A percentile compares a stretch with the other conserved stretches of the same genome.
phyloP scores from a whole-genome alignment of 345 rosid species.

The Rhodamnia rubescens region DNA sequence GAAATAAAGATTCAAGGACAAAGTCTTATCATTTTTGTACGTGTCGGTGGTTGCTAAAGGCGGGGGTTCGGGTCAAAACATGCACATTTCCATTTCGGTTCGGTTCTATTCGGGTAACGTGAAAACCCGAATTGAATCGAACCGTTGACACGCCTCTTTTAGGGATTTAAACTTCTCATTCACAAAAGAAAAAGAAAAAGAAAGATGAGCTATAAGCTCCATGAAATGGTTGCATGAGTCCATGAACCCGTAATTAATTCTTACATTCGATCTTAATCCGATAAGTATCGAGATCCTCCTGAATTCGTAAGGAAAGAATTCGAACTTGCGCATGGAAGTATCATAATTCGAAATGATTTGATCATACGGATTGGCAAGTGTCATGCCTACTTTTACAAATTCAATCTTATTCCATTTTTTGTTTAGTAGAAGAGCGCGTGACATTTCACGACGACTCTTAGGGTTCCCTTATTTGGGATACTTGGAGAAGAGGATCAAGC shows the following conservation, averaged over 20 bases:
- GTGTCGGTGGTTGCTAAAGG: not conserved
- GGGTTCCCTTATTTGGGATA: too few relatives aligned
- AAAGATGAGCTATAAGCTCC: not conserved
- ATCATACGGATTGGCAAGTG: too few relatives aligned
- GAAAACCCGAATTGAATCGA: too few relatives aligned
- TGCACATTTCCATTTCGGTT: too few relatives aligned
- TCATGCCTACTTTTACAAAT: not conserved
- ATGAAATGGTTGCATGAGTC: too few relatives aligned
- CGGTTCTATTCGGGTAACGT: too few relatives aligned
- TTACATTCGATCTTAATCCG: too few relatives aligned
- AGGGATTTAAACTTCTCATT: not conserved
- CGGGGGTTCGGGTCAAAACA: not conserved
- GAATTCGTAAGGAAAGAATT: not conserved
- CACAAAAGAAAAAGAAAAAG: not conserved
- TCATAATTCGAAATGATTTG: too few relatives aligned
- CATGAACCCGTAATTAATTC: too few relatives aligned
- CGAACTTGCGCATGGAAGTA: not conserved
- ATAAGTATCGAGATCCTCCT: not conserved
- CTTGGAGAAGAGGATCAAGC: too few relatives aligned
- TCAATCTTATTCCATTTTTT: not conserved
- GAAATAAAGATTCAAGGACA: not conserved
- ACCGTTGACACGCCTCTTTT: too few relatives aligned
- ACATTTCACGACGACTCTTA: rapidly evolving
- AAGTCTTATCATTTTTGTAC: not conserved
- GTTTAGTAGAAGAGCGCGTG: not conserved